phyloP scores from a whole-genome alignment of 2,329 filamentous ascomycete species.

The Diaporthe citriasiana region DNA sequence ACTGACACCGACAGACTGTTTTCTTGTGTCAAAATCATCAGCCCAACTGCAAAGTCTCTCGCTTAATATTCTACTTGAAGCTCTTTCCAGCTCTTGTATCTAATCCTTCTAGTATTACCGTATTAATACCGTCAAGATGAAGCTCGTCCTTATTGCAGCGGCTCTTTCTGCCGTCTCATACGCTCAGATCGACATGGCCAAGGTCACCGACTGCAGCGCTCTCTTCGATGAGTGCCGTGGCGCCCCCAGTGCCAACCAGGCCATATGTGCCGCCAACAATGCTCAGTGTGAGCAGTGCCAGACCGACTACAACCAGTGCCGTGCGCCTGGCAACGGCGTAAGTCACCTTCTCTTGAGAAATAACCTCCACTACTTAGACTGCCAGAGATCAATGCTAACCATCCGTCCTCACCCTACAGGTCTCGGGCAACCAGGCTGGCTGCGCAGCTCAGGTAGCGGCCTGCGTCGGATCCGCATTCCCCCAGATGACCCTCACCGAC shows the following conservation, averaged over 20 bases:
- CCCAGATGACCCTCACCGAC: neutral
- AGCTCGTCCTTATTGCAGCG: conserved; percentile 25
- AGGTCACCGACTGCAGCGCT: conserved; percentile 22
- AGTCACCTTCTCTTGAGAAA: neutral
- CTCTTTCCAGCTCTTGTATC: neutral
- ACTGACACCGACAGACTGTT: neutral
- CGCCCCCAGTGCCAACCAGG: conserved; percentile 5
- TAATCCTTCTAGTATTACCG: neutral
- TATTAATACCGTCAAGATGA: conserved; percentile 22
- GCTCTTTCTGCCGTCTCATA: conserved; percentile 32
- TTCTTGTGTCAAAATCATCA: neutral
- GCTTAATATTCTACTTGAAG: neutral
- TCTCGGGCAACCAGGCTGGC: conserved; percentile 24
- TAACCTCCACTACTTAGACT: no score
- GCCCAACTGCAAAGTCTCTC: conserved; percentile 4
- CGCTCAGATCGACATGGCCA: conserved; percentile 23
- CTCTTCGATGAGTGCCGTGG: conserved; percentile 9
- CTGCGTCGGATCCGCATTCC: conserved; percentile 25
- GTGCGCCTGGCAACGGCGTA: conserved; percentile 13
- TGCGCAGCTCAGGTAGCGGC: neutral
- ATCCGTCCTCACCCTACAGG: neutral
- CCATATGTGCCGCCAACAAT: neutral
- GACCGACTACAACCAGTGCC: conserved; percentile 23
- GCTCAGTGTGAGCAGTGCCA: conserved; percentile 32
- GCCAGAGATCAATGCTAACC: neutral